Percentiles rank a stretch among this genome's conserved stretches.
phyloP scores from a whole-genome alignment of 768 basidiomycete species.

The Crucibulum laeve region DNA sequence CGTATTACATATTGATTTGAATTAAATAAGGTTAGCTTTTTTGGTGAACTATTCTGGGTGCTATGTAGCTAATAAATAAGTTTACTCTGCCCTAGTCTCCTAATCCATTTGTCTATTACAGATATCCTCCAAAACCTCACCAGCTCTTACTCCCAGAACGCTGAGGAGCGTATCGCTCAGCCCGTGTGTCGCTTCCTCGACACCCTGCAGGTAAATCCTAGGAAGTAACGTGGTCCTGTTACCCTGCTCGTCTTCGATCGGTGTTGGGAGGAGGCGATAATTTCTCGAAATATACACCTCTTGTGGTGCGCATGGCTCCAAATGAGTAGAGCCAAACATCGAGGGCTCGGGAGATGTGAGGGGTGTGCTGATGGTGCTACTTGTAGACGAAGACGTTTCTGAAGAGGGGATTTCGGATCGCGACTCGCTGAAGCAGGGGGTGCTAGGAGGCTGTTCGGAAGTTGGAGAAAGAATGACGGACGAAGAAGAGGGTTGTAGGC shows the following conservation, averaged over 20 bases:
- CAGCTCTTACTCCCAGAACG: conserved; percentile 36
- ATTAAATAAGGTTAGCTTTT: no score
- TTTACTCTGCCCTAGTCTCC: no score
- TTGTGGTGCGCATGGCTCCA: conserved; percentile 10
- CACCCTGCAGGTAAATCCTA: conserved; percentile 29
- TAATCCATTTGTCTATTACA: conserved; percentile 8
- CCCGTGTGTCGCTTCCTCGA: conserved; percentile 35
- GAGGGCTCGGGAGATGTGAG: conserved; percentile 19
- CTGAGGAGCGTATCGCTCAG: conserved; percentile 44
- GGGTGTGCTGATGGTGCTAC: conserved; percentile 17
- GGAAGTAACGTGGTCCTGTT: conserved; percentile 15
- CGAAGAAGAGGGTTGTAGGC: conserved; percentile 19
- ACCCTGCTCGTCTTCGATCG: conserved; percentile 4
- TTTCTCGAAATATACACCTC: conserved; percentile 32
- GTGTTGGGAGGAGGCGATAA: conserved; percentile 33
- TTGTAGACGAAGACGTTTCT: conserved; percentile 12
- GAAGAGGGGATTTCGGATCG: conserved; percentile 1
- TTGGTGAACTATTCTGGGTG: no score
- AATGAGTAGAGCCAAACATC: conserved; percentile 10
- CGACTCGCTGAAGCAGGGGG: conserved; percentile 10
- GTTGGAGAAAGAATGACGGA: conserved; percentile 21
- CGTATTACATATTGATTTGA: no score
- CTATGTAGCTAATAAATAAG: no score
- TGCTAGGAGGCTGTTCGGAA: conserved; percentile 6
- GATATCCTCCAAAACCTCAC: conserved; percentile 38